Evolutionary conservation across 306 rosid genomes (phyloP).

Genomic region (Cucumis melo): DNA sequence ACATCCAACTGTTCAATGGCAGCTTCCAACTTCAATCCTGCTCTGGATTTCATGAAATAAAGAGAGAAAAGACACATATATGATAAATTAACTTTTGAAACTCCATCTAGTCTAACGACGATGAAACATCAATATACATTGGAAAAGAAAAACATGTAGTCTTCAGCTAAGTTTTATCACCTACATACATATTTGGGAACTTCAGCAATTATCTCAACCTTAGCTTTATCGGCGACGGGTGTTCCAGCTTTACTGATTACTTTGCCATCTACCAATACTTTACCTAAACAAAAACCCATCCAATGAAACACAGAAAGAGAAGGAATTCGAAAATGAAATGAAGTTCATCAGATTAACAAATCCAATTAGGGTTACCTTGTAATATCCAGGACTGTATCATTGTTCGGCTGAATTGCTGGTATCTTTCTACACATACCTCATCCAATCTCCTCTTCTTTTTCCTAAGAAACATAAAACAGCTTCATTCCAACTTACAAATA

Average conservation of each 20-base stretch:
- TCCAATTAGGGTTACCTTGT: conserved; percentile 43
- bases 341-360: background rate
- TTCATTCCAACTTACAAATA: background rate
- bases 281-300: conserved; percentile 36
- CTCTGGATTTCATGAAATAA: conserved; percentile 31
- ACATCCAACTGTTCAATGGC: conserved; percentile 68
- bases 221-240: conserved; percentile 64
- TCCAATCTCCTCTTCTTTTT: conserved; percentile 55
- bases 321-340: background rate
- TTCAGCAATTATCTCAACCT: conserved; percentile 71
- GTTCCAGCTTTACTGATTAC: conserved; percentile 71
- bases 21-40: conserved; percentile 91
- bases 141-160: background rate
- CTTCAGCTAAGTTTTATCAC: conserved; percentile 37
- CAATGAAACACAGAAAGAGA: background rate
- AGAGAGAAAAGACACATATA: too few relatives aligned
- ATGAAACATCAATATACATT: background rate
- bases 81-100: background rate
- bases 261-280: conserved; percentile 80
- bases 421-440: conserved; percentile 67
- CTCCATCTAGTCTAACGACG: background rate
- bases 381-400: conserved; percentile 83
- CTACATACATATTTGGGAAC: conserved; percentile 98
- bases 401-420: conserved; percentile 73
- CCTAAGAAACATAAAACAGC: background rate